Conservation (phyloP, 129 eudicot species). For the Heracleum sosnowskyi region DNA sequence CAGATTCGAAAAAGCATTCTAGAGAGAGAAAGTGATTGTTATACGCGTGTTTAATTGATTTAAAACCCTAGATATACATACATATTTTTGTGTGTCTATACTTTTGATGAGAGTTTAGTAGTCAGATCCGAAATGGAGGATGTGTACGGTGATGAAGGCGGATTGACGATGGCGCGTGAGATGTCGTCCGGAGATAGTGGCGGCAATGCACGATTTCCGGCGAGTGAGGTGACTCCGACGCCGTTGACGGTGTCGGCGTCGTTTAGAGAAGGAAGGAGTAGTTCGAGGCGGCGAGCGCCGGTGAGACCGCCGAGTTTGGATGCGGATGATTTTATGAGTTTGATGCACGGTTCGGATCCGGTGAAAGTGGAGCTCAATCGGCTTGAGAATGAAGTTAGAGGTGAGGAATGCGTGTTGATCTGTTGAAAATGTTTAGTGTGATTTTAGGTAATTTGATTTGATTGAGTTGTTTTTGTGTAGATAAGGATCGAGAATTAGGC, state of each 20-base stretch:
- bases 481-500: conserved; percentile 70
- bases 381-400: conserved; percentile 94
- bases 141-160: conserved; percentile 40
- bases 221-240: conserved; percentile 24
- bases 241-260: conserved; percentile 48
- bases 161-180: conserved; percentile 30
- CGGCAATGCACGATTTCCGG: conserved; percentile 42
- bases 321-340: conserved; percentile 67
- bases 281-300: conserved; percentile 50
- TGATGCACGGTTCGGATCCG: conserved; percentile 99
- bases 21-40: conserved; percentile 9
- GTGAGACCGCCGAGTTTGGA: conserved; percentile 70
- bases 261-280: conserved; percentile 44
- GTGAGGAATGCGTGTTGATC: conserved; percentile 46
- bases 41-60: not conserved
- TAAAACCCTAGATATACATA: conserved; percentile 19
- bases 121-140: conserved; percentile 77
- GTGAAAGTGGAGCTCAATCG: conserved; percentile 94
- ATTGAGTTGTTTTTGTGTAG: conserved; percentile 34
- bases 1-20: conserved; percentile 21
- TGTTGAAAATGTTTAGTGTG: not conserved
- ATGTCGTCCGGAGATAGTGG: conserved; percentile 27
- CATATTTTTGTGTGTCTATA: not conserved
- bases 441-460: not conserved
- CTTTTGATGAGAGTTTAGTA: conserved; percentile 38